These are phyloP conservation scores for Hansenula lynferdii DNA, from an alignment of 1,139 yeast genomes.

Conservation along the genomic window DNA sequence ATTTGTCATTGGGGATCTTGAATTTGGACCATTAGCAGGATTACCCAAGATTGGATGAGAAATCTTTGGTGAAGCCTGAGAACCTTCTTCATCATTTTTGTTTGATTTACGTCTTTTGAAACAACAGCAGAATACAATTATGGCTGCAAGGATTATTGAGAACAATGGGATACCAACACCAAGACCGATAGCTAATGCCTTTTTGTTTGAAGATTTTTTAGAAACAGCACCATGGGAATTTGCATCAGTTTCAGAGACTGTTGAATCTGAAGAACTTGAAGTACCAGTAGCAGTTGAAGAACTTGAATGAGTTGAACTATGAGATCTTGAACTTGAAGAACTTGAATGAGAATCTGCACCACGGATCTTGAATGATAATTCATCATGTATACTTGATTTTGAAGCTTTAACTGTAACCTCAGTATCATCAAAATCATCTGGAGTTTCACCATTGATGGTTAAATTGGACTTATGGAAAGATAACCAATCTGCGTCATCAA, in stretches of 20 bases:
- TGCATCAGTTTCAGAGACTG: slow-evolving; percentile 18
- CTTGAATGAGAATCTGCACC: slow-evolving; percentile 42
- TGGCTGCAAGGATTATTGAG: slow-evolving; percentile 39
- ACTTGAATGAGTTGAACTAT: too few relatives aligned
- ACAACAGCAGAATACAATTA: slow-evolving; percentile 58
- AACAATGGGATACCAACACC: slow-evolving; percentile 80
- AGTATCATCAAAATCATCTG: slow-evolving; percentile 48
- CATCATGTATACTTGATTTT: slow-evolving; percentile 33
- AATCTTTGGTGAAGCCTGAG: slow-evolving; percentile 28
- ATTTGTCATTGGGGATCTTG: slow-evolving; percentile 35
- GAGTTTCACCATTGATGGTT: slow-evolving; percentile 68
- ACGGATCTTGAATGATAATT: slow-evolving; percentile 45
- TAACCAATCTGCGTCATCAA: slow-evolving; percentile 56
- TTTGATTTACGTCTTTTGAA: slow-evolving; percentile 38
- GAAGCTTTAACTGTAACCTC: slow-evolving; percentile 50
- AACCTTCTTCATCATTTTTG: slow-evolving; percentile 26
- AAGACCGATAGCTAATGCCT: slow-evolving; percentile 72
- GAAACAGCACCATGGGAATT: slow-evolving; percentile 19
- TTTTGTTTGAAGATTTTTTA: slow-evolving; percentile 27
- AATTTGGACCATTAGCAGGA: slow-evolving; percentile 38
- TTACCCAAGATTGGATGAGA: slow-evolving; percentile 33
- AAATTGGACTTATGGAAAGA: slow-evolving; percentile 50
- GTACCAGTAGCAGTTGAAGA: slow-evolving; percentile 27
- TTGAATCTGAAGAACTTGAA: too few relatives aligned
- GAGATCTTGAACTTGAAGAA: slow-evolving; percentile 25